phyloP scores from a whole-genome alignment of 139 green algal genomes.

The Pycnococcus provasolii region DNA sequence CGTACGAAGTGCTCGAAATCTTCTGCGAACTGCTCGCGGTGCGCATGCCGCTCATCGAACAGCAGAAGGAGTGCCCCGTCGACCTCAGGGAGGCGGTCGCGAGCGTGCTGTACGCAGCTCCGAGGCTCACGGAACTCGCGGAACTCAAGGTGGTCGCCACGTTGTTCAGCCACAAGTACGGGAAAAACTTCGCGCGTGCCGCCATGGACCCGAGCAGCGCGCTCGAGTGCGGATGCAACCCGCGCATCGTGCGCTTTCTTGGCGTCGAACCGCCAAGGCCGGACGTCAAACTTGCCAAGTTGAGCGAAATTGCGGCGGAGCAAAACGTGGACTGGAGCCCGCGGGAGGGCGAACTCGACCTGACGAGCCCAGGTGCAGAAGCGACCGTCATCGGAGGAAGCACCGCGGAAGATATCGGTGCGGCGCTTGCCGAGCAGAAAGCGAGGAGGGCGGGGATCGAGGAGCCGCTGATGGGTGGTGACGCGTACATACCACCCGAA shows the following conservation, averaged over 20 bases:
- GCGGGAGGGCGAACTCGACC: too few relatives aligned
- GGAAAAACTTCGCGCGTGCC: neutral
- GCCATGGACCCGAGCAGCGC: neutral
- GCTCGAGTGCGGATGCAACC: slow-evolving; percentile 3
- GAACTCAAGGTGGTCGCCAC: slow-evolving; percentile 47
- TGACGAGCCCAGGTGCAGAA: too few relatives aligned
- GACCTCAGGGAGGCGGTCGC: slow-evolving; percentile 56
- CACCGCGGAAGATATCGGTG: too few relatives aligned
- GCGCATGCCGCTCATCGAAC: slow-evolving; percentile 52
- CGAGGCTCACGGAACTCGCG: slow-evolving; percentile 42
- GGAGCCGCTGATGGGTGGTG: too few relatives aligned
- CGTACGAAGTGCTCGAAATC: slow-evolving; percentile 72
- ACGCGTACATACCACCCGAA: too few relatives aligned
- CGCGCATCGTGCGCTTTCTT: neutral
- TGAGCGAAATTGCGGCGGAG: slow-evolving; percentile 9
- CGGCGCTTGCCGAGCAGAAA: too few relatives aligned
- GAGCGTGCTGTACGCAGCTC: slow-evolving; percentile 27
- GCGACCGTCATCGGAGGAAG: too few relatives aligned
- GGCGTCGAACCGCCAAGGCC: neutral
- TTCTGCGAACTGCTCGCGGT: slow-evolving; percentile 70
- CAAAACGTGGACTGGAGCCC: neutral
- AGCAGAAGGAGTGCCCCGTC: slow-evolving; percentile 51
- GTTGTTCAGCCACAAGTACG: slow-evolving; percentile 53
- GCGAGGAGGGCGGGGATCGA: too few relatives aligned
- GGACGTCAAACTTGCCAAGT: neutral